These are phyloP conservation scores for Xylaria curta DNA, from an alignment of 495 filamentous ascomycete genomes.

Conservation along the genomic window DNA sequence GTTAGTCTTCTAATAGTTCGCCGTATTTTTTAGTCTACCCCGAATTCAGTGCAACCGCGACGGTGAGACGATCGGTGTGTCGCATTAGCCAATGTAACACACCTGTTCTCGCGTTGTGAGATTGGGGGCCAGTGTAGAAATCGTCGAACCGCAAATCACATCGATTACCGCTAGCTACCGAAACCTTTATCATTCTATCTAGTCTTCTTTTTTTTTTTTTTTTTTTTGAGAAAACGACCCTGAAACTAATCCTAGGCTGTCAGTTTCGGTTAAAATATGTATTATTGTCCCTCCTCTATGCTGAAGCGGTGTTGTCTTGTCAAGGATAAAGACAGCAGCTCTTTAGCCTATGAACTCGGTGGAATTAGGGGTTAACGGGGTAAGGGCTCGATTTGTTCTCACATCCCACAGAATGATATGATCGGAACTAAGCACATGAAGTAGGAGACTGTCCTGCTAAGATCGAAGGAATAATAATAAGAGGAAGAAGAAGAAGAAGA, in stretches of 20 bases:
- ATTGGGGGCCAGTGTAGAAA: too few relatives aligned
- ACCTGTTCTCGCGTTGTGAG: not conserved
- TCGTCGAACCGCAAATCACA: not conserved
- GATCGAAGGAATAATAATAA: not conserved
- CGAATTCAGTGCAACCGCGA: not conserved
- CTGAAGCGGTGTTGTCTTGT: not conserved
- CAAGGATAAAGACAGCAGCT: not conserved
- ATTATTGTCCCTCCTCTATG: not conserved
- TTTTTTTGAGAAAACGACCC: not conserved
- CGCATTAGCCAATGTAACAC: not conserved
- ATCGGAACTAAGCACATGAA: not conserved
- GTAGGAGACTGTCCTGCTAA: not conserved
- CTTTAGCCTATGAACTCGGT: not conserved
- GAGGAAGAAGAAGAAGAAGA: not conserved
- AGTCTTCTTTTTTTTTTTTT: not conserved
- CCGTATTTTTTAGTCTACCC: not conserved
- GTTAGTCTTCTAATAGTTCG: too few relatives aligned
- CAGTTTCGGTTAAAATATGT: not conserved
- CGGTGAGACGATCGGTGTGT: not conserved
- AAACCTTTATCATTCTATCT: not conserved
- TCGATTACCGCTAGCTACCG: not conserved
- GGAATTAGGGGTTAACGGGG: not conserved
- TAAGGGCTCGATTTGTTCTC: not conserved
- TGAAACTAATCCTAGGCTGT: not conserved
- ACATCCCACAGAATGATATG: not conserved